These are phyloP conservation scores for Tripterygium wilfordii DNA, from an alignment of 177 flowering plant genomes.

Conservation along the genomic window DNA sequence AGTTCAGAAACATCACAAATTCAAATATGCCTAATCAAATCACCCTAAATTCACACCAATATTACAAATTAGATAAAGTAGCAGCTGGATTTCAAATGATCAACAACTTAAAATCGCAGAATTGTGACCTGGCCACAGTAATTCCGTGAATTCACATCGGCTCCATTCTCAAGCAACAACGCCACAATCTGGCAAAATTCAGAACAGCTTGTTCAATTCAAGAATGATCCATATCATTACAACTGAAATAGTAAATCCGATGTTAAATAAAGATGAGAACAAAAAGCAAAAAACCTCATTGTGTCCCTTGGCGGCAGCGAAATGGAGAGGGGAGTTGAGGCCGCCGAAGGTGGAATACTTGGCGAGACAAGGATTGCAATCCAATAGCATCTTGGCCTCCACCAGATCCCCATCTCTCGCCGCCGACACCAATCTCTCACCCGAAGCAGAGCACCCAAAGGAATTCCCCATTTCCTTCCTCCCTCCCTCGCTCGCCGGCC, in stretches of 20 bases:
- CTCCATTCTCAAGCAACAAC: constrained; percentile 86
- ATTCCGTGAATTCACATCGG: constrained; percentile 93
- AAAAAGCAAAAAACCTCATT: constrained; percentile 54
- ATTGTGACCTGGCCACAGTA: constrained; percentile 99
- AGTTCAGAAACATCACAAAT: too few relatives aligned
- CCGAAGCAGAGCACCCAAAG: constrained; percentile 97
- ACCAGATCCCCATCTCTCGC: constrained; percentile 95
- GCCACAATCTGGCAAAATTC: constrained; percentile 86
- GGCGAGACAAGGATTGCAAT: constrained; percentile 86
- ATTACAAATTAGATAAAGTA: too few relatives aligned
- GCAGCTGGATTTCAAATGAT: too few relatives aligned
- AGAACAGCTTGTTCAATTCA: too few relatives aligned
- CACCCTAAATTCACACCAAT: too few relatives aligned
- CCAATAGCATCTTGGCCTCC: constrained; percentile 93
- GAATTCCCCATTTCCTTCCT: constrained; percentile 80
- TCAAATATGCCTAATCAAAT: too few relatives aligned
- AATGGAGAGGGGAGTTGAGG: constrained; percentile 92
- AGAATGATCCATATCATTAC: too few relatives aligned
- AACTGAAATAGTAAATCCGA: too few relatives aligned
- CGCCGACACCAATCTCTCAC: constrained; percentile 92
- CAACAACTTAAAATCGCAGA: too few relatives aligned
- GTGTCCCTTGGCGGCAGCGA: constrained; percentile 94
- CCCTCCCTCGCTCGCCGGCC: constrained; percentile 4
- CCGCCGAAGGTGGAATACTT: constrained; percentile 96
- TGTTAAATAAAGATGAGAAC: constrained; percentile 2